Evolutionary conservation across 1,139 yeast species (phyloP), one percentile per base, ranked within the genome.

Genomic region (Yamadazyma atlantica): DNA sequence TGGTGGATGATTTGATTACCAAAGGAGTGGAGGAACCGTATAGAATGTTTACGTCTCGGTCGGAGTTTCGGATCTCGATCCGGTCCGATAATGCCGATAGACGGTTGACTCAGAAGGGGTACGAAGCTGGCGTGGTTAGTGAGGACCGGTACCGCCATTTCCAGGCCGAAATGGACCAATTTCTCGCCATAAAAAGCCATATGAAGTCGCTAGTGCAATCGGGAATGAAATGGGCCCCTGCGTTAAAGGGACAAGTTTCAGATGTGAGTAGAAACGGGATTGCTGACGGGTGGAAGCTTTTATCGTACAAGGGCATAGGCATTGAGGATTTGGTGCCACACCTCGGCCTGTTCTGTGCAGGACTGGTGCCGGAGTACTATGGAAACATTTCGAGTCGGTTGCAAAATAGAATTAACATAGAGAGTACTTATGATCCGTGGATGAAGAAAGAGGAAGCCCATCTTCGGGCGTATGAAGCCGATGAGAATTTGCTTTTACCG

Each of bases 21-120:
- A 88, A 89, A 61, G 99, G 98, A 14, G 96, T 94, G 1, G 90
- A 85, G 43, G 99, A 94, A 57, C 99, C 99, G 1, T 94, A 94
- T 58, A 72, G 99, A 45, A 94, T 94, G 98, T 94, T 94, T 55
- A 94, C 98, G 0, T 88, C 97, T 2, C 74, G 99, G 38, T 86
- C 96, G 0, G 99, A 94, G 57, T 94, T 88, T 58, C 72, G 98
- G 53, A 78, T 94, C 31, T 82, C 90, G 21, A 85, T 89, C 7
- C 72, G 99, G 41, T 82, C 96, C 1, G 98, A 94, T 58, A 94
- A 92, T 64, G 98, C 99, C 0, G 97, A 94, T 54, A 58, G 73
- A 40, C 68, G 99, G 42, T 64, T 94, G 38, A 90, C 97, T 0
- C 78, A 72, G 40, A 60, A 68, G 44, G 98, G 96, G 1, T 66